These are phyloP conservation scores for Colletotrichum lindemuthianum DNA, from an alignment of 2,329 filamentous ascomycete genomes.

Conservation along the genomic window DNA sequence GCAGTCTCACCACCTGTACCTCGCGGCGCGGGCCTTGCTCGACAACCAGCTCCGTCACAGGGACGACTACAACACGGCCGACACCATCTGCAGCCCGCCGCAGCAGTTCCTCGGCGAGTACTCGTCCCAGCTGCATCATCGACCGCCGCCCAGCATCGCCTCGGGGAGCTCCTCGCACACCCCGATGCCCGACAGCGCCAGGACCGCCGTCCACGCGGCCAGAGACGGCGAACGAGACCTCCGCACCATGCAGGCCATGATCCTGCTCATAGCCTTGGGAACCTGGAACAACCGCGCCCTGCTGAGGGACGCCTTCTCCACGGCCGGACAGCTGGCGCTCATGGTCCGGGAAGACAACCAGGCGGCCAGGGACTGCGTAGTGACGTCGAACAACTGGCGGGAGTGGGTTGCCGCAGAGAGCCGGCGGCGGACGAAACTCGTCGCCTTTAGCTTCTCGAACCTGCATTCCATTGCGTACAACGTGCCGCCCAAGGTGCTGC, in stretches of 20 bases:
- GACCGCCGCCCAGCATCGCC: too few relatives aligned
- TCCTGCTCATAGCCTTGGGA: too few relatives aligned
- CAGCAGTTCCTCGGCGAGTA: constrained; percentile 2
- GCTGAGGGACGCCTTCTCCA: too few relatives aligned
- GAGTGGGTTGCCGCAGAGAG: constrained; percentile 55
- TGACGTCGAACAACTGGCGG: constrained; percentile 47
- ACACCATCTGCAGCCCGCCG: constrained; percentile 40
- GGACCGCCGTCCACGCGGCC: too few relatives aligned
- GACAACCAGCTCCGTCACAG: constrained; percentile 53
- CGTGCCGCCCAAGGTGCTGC: constrained; percentile 66
- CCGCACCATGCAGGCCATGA: too few relatives aligned
- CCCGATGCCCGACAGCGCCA: too few relatives aligned
- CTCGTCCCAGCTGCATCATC: constrained; percentile 40
- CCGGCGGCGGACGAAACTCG: constrained; percentile 49
- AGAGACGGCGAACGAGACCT: too few relatives aligned
- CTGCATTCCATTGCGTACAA: constrained; percentile 71
- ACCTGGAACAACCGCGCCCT: too few relatives aligned
- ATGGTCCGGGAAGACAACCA: constrained; percentile 40
- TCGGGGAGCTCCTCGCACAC: too few relatives aligned
- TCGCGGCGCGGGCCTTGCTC: constrained; percentile 64
- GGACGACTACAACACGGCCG: constrained; percentile 54
- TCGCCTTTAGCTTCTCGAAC: constrained; percentile 62
- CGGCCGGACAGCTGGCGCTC: constrained; percentile 60
- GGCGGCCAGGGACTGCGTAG: constrained; percentile 30
- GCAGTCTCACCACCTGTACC: constrained; percentile 65